These are phyloP conservation scores for Penicillium tannophilum DNA, from an alignment of 495 filamentous ascomycete species.

Conservation along the genomic window DNA sequence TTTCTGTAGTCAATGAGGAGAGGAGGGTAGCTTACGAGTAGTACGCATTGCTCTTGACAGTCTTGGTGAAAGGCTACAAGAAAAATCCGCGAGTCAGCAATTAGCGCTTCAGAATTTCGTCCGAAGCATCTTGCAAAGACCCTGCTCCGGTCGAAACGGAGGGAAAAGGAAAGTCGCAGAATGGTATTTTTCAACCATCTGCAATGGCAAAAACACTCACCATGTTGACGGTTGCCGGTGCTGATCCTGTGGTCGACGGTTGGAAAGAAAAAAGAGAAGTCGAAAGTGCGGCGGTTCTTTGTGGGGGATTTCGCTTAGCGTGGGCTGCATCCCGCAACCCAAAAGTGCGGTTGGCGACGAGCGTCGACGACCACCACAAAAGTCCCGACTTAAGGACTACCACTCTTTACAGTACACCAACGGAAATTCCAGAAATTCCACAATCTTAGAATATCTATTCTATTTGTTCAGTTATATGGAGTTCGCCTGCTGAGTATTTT, in stretches of 20 bases:
- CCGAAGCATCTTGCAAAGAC: slow-evolving; percentile 99
- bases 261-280: slow-evolving; percentile 24
- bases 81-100: slow-evolving; percentile 86
- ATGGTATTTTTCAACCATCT: slow-evolving; percentile 28
- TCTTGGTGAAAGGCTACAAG: slow-evolving; percentile 88
- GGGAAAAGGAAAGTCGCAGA: slow-evolving; percentile 19
- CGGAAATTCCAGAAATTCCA: not conserved
- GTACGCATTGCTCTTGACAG: slow-evolving; percentile 95
- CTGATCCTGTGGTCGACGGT: slow-evolving; percentile 33
- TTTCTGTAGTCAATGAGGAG: not conserved
- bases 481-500: not conserved
- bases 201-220: slow-evolving; percentile 41
- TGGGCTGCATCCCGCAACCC: slow-evolving; percentile 40
- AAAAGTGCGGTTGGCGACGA: slow-evolving; percentile 48
- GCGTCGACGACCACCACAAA: slow-evolving; percentile 17
- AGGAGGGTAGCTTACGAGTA: slow-evolving; percentile 69
- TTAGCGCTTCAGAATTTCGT: slow-evolving; percentile 85
- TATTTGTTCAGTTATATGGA: not conserved
- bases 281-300: slow-evolving; percentile 42
- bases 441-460: not conserved
- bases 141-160: slow-evolving; percentile 44
- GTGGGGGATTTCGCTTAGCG: slow-evolving; percentile 53
- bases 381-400: slow-evolving; percentile 3
- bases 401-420: not conserved
- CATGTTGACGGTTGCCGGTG: slow-evolving; percentile 51